These are phyloP conservation scores for Persicaria maculosa DNA, from an alignment of 148 eudicot genomes.

Conservation along the genomic window DNA sequence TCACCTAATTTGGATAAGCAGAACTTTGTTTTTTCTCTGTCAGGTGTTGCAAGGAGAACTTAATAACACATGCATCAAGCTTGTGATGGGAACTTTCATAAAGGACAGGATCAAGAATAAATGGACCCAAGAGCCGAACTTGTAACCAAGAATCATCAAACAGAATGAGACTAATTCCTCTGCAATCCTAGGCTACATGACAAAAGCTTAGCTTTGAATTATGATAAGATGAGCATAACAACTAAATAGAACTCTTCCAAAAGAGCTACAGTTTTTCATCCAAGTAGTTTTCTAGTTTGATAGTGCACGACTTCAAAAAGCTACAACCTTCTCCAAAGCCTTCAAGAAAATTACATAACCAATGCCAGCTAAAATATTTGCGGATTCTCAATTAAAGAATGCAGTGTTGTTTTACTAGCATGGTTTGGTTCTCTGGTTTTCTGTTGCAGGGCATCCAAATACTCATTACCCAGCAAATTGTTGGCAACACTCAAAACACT, in stretches of 20 bases:
- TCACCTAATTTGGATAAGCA: conserved; percentile 74
- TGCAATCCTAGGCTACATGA: background rate
- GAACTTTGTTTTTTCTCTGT: conserved; percentile 74
- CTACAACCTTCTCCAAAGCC: background rate
- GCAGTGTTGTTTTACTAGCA: background rate
- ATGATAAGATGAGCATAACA: too few relatives aligned
- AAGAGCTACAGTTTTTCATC: too few relatives aligned
- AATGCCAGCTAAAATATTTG: background rate
- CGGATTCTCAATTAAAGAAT: background rate
- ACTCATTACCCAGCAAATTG: conserved; percentile 80
- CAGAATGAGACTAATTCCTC: background rate
- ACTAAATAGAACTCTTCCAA: too few relatives aligned
- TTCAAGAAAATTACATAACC: background rate
- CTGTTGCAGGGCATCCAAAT: conserved; percentile 85
- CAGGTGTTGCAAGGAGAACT: conserved; percentile 76
- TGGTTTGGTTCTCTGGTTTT: conserved; percentile 76
- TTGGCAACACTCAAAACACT: conserved; percentile 55
- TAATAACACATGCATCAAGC: conserved; percentile 10
- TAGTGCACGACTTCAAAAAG: background rate
- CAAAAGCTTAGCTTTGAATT: too few relatives aligned
- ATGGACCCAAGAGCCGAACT: too few relatives aligned
- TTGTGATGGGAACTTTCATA: background rate
- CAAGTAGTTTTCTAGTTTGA: background rate
- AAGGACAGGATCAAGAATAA: background rate
- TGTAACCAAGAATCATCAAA: too few relatives aligned